These are phyloP conservation scores for Cadophora sp. DNA, from an alignment of 2,329 filamentous ascomycete genomes.

Conservation along the genomic window DNA sequence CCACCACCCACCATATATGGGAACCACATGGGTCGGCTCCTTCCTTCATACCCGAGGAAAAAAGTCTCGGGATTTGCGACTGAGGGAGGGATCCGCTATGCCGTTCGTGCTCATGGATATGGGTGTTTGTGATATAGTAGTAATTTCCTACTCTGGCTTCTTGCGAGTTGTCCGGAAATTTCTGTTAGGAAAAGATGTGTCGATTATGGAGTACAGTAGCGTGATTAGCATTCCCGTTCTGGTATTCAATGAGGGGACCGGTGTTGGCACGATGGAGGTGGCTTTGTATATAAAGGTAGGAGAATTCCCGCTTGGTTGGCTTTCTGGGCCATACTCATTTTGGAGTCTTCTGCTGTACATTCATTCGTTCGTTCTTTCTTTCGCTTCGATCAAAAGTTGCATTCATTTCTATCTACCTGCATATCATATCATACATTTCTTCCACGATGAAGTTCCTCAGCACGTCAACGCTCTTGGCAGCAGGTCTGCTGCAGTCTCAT, in stretches of 20 bases:
- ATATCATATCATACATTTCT: background rate
- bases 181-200: background rate
- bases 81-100: background rate
- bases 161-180: background rate
- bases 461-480: background rate
- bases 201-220: background rate
- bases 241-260: background rate
- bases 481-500: constrained; percentile 6
- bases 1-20: background rate
- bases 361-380: background rate
- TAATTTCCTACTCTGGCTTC: background rate
- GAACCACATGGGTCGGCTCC: no score
- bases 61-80: background rate
- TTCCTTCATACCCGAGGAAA: no score
- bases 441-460: background rate
- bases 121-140: background rate
- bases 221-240: background rate
- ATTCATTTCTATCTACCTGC: background rate
- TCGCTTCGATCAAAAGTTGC: background rate
- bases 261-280: background rate
- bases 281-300: background rate
- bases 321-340: background rate
- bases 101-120: background rate
- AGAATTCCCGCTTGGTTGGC: background rate
- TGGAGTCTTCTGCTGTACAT: background rate